phyloP scores from a whole-genome alignment of 331 rosid genomes.

The Erythrophleum ivorense region DNA sequence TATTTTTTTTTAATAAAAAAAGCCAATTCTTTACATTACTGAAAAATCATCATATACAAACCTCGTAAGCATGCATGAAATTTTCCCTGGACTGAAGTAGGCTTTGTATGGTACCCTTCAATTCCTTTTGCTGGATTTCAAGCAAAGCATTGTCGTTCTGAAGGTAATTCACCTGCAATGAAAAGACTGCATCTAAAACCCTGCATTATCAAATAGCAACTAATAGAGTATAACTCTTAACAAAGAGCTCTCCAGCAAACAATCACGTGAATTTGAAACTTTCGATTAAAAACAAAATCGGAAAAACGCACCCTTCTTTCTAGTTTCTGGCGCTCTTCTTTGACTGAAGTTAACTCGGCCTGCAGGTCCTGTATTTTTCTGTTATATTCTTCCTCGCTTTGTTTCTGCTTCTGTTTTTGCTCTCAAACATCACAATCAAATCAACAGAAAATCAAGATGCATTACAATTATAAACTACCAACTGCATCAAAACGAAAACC shows the following conservation, averaged over 20 bases:
- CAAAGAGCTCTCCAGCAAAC: not conserved
- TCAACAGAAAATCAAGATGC: not conserved
- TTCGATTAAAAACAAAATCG: not conserved
- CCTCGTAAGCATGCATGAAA: slow-evolving; percentile 72
- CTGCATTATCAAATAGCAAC: not conserved
- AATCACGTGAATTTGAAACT: not conserved
- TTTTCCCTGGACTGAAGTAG: slow-evolving; percentile 65
- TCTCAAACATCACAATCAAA: slow-evolving; percentile 35
- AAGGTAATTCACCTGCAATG: slow-evolving; percentile 60
- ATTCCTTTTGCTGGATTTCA: slow-evolving; percentile 71
- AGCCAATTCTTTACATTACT: too few species aligned
- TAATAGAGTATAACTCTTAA: not conserved
- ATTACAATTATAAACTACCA: not conserved
- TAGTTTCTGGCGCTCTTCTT: slow-evolving; percentile 60
- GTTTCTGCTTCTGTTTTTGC: slow-evolving; percentile 67
- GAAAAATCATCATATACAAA: slow-evolving; percentile 23
- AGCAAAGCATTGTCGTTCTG: slow-evolving; percentile 69
- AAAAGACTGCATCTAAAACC: not conserved
- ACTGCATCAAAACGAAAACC: slow-evolving; percentile 48
- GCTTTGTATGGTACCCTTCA: slow-evolving; percentile 62
- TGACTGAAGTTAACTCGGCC: slow-evolving; percentile 57
- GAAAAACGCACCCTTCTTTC: slow-evolving; percentile 59
- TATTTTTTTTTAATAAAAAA: too few species aligned
- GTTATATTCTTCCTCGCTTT: slow-evolving; percentile 64
- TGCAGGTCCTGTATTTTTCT: slow-evolving; percentile 64